Conservation (phyloP, 768 basidiomycete species). For the Agaricus bisporus region DNA sequence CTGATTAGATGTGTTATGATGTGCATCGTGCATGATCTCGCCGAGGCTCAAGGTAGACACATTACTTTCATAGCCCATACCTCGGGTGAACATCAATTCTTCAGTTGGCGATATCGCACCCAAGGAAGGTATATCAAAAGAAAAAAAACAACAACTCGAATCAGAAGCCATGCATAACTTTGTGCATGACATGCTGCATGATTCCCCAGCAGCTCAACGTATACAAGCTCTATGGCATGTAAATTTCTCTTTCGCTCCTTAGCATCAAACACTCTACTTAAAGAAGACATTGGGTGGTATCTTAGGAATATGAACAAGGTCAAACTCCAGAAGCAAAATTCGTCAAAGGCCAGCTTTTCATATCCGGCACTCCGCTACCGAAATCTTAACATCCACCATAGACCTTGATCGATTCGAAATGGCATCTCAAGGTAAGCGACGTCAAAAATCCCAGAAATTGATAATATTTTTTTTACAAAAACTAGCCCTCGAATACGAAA, state of each 20-base stretch:
- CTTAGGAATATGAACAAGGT: constrained; percentile 80
- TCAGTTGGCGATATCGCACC: constrained; percentile 93
- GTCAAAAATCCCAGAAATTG: background rate
- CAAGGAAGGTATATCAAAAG: constrained; percentile 76
- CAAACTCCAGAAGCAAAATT: constrained; percentile 71
- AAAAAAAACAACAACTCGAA: constrained; percentile 75
- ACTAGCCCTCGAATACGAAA: constrained; percentile 71
- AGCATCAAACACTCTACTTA: background rate
- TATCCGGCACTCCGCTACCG: background rate
- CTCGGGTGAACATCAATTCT: background rate
- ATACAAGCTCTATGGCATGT: constrained; percentile 74
- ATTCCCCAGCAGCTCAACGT: constrained; percentile 57
- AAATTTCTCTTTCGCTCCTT: constrained; percentile 11
- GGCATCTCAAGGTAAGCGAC: constrained; percentile 65
- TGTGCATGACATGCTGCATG: constrained; percentile 82
- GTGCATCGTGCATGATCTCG: constrained; percentile 89
- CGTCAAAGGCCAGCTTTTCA: constrained; percentile 61
- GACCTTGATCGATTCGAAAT: constrained; percentile 87
- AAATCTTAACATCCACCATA: constrained; percentile 19
- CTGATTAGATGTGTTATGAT: constrained; percentile 74
- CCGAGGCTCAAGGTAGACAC: constrained; percentile 78
- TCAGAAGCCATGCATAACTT: constrained; percentile 90
- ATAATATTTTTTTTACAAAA: background rate
- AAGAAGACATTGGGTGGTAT: background rate
- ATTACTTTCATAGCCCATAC: background rate